Evolutionary conservation across 192 early-diverging fungal genomes (phyloP).

Genomic region (Coemansia sp.): DNA sequence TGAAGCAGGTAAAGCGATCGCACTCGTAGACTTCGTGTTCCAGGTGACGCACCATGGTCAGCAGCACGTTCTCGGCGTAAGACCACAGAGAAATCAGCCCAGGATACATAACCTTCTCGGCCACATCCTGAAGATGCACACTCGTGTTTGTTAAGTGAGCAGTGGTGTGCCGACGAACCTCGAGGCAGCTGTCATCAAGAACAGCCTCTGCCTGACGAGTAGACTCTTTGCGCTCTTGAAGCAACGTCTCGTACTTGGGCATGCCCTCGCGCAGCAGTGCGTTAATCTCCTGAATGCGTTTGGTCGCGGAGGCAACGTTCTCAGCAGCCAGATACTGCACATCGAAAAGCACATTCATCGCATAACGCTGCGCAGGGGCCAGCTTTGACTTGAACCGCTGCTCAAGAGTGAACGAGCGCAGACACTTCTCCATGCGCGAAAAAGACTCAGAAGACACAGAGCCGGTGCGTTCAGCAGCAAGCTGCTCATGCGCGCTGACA

Average conservation of each 20-base stretch:
- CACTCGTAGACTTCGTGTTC: slow-evolving; percentile 62
- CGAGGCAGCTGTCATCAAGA: slow-evolving; percentile 60
- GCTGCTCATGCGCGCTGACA: slow-evolving; percentile 70
- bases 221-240: slow-evolving; percentile 70
- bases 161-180: slow-evolving; percentile 57
- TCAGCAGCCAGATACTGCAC: slow-evolving; percentile 69
- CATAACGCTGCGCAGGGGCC: slow-evolving; percentile 89
- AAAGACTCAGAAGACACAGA: slow-evolving; percentile 60
- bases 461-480: slow-evolving; percentile 37
- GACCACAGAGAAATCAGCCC: slow-evolving; percentile 83
- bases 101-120: slow-evolving; percentile 72
- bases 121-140: slow-evolving; percentile 66
- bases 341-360: slow-evolving; percentile 83
- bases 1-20: slow-evolving; percentile 59
- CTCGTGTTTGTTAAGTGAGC: slow-evolving; percentile 57
- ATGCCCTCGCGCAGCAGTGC: slow-evolving; percentile 61
- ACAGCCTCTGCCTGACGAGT: slow-evolving; percentile 63
- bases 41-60: slow-evolving; percentile 65
- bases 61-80: slow-evolving; percentile 80
- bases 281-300: slow-evolving; percentile 64
- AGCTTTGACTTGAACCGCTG: slow-evolving; percentile 94
- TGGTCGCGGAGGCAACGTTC: slow-evolving; percentile 64
- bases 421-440: slow-evolving; percentile 75
- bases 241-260: slow-evolving; percentile 75
- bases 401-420: slow-evolving; percentile 92